A percentile compares a stretch with the other conserved stretches of the same genome.
Evolutionary conservation across 371 early-diverging fungal species (phyloP).

Genomic region (Globomyces sp.): DNA sequence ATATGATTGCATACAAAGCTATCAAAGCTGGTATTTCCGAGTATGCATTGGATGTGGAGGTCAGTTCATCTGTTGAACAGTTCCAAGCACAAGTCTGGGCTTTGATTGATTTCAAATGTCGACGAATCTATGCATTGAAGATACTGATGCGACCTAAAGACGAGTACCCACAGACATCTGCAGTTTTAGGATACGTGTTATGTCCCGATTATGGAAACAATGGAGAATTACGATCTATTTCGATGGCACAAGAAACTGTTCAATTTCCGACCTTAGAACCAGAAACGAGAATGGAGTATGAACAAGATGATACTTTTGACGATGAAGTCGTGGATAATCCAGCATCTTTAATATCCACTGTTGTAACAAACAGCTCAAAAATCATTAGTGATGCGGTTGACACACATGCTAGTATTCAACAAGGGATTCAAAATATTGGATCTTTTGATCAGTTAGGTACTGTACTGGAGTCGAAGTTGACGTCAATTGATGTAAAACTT

Average conservation of each 20-base stretch:
- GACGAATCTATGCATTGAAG: slow-evolving; percentile 4
- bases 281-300: neutral
- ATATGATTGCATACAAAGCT: neutral
- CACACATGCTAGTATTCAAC: neutral
- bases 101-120: neutral
- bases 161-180: neutral
- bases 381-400: neutral
- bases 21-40: neutral
- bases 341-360: neutral
- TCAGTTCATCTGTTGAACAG: neutral
- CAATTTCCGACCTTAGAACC: neutral
- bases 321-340: neutral
- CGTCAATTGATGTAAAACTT: neutral
- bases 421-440: too few species aligned
- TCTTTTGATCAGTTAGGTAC: too few species aligned
- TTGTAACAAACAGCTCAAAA: neutral
- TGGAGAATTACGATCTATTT: neutral
- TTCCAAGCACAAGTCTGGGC: neutral
- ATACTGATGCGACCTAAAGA: neutral
- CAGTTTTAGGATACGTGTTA: neutral
- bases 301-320: neutral
- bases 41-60: neutral
- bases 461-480: neutral
- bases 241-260: neutral
- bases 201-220: neutral